phyloP scores from a whole-genome alignment of 192 early-diverging fungal species.

The Mortierella hygrophila region DNA sequence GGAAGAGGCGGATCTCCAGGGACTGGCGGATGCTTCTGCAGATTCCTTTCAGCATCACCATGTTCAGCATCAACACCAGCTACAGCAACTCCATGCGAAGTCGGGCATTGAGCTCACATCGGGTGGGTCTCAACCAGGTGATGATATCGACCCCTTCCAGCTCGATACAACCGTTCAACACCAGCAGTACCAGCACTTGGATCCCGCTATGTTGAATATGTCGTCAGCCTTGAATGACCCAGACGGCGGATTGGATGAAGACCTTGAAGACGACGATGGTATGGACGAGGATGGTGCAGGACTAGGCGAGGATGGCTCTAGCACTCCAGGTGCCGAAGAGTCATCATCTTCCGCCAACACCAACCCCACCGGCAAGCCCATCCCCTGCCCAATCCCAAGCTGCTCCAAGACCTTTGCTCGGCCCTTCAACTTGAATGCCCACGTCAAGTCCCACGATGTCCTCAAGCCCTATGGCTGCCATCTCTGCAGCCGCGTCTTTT shows the following conservation, averaged over 20 bases:
- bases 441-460: constrained; percentile 69
- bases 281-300: constrained; percentile 13
- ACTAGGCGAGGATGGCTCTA: background rate
- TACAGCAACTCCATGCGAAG: constrained; percentile 3
- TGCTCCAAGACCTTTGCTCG: constrained; percentile 76
- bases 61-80: background rate
- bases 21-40: constrained; percentile 22
- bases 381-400: constrained; percentile 65
- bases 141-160: constrained; percentile 40
- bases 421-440: constrained; percentile 75
- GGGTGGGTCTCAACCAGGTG: background rate
- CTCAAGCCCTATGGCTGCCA: constrained; percentile 72
- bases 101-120: background rate
- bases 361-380: constrained; percentile 35
- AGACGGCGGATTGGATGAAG: constrained; percentile 12
- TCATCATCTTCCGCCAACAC: constrained; percentile 4
- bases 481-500: constrained; percentile 75
- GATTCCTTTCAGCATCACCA: constrained; percentile 4
- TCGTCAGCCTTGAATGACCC: constrained; percentile 12
- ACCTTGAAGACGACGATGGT: constrained; percentile 20
- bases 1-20: constrained; percentile 42
- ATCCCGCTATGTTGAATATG: constrained; percentile 35
- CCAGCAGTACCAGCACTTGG: constrained; percentile 34
- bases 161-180: constrained; percentile 32
- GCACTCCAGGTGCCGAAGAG: background rate